Evolutionary conservation across 345 rosid species (phyloP).

Genomic region (Anacardium occidentale): DNA sequence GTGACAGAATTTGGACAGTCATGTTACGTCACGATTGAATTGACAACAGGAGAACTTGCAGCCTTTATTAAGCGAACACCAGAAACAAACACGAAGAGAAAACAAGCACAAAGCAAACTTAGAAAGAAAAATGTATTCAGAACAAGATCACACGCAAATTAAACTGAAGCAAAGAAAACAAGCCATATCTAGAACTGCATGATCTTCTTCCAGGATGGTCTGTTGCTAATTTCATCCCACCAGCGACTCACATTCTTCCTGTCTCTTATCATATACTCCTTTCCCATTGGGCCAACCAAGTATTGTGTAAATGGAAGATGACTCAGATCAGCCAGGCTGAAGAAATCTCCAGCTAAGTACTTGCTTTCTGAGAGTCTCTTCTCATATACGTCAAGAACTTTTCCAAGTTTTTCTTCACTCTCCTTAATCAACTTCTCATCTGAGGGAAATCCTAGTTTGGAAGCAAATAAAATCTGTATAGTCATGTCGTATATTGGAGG

Average conservation of each 20-base stretch:
- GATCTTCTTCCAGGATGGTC: conserved; percentile 63
- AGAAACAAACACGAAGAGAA: no score
- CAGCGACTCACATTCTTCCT: conserved; percentile 62
- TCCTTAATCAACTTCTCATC: conserved; percentile 52
- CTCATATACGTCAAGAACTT: conserved; percentile 59
- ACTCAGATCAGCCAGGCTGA: conserved; percentile 69
- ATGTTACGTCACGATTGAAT: no score
- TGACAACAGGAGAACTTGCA: no score
- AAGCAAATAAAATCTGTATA: conserved; percentile 40
- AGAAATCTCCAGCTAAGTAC: conserved; percentile 68
- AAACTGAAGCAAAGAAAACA: no score
- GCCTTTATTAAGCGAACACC: no score
- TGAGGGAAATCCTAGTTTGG: conserved; percentile 37
- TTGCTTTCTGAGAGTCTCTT: conserved; percentile 55
- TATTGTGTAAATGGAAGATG: conserved; percentile 60
- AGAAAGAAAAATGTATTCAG: no score
- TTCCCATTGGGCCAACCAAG: conserved; percentile 52
- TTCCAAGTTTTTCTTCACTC: conserved; percentile 55
- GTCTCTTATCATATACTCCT: conserved; percentile 48
- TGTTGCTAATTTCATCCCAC: conserved; percentile 65
- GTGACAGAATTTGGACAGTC: no score
- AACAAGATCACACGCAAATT: no score
- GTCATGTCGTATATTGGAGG: conserved; percentile 45
- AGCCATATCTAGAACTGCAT: conserved; percentile 26
- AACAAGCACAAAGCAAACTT: no score